These are phyloP conservation scores for Fusarium virguliforme DNA, from an alignment of 2,329 filamentous ascomycete species.

Conservation along the genomic window DNA sequence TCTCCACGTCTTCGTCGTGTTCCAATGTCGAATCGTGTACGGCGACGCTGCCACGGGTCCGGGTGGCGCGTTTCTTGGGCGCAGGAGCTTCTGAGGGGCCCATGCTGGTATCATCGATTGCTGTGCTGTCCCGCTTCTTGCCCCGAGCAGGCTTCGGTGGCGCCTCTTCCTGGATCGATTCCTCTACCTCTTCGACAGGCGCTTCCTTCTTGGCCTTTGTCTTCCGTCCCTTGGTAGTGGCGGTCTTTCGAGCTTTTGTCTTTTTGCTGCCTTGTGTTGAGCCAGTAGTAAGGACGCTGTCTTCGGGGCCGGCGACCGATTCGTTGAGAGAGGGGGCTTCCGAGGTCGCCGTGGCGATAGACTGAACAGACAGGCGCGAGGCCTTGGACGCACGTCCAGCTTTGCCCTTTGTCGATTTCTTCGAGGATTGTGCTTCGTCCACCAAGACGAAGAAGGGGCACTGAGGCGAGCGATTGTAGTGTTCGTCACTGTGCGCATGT, in stretches of 20 bases:
- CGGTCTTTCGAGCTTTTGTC: conserved; percentile 69
- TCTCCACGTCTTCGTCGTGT: conserved; percentile 59
- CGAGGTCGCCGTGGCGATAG: conserved; percentile 66
- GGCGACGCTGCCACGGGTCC: conserved; percentile 65
- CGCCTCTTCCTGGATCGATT: conserved; percentile 41
- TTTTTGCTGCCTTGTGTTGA: conserved; percentile 75
- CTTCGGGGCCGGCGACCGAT: conserved; percentile 67
- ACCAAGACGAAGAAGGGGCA: conserved; percentile 87
- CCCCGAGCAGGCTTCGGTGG: conserved; percentile 63
- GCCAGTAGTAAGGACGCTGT: conserved; percentile 72
- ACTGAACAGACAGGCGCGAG: conserved; percentile 76
- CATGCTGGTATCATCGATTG: conserved; percentile 66
- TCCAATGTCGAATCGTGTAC: conserved; percentile 60
- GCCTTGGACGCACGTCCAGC: conserved; percentile 75
- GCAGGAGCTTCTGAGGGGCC: conserved; percentile 65
- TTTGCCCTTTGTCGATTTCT: conserved; percentile 71
- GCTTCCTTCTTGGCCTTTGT: conserved; percentile 69
- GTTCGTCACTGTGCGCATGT: conserved; percentile 78
- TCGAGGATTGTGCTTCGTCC: conserved; percentile 68
- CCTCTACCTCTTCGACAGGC: conserved; percentile 61
- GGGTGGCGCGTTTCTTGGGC: conserved; percentile 72
- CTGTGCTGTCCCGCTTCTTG: conserved; percentile 76
- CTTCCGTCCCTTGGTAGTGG: conserved; percentile 49
- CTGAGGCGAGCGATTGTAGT: conserved; percentile 82
- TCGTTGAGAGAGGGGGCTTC: conserved; percentile 67